Base-by-base conservation (phyloP, 2,329 filamentous ascomycete genomes). In the Xylaria polymorpha region DNA sequence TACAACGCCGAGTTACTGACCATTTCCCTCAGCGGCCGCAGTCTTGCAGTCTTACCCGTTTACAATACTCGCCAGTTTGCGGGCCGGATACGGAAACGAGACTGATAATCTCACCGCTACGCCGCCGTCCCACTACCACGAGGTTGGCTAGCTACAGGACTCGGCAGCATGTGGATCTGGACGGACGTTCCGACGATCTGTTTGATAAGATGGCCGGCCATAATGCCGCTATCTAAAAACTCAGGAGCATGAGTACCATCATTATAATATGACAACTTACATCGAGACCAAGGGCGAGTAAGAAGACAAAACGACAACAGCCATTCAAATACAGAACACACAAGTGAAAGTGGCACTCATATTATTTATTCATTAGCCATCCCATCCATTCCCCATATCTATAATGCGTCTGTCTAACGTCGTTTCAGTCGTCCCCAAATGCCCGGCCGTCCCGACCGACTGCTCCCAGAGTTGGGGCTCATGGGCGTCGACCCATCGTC, bases 401-500 rank as follows among this genome's bases (percentile, higher is more conserved):
- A 58, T 25, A 29, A 37, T 29, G 25, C 61, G n/a, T 29, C 3
- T 29, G 7, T 64, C 56, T 62, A 70, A 63, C 18, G 12, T 7
- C 67, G 44, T 66, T 20, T 69, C 50, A 72, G 37, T 22, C 68
- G 59, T n/a, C 29, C 55, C 65, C 69, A 71, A 12, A 72, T 41
- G 6, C 68, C 61, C 12, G 41, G 4, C 29, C 59, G 50, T 18
- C 43, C 65, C 10, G 64, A 62, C n/a, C 63, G 43, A 20, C 60
- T 67, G 15, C 57, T 69, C 7, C 53, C 51, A 0, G 71, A 72
- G 10, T 66, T 48, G 2, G 69, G 69, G 55, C 69, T 71, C 61
- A 69, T 64, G 29, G 71, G 69, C 48, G 71, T 71, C 3, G 69
- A 71, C 6, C 66, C 71, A 9, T 71, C 69, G 5, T 72, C 70